These are phyloP conservation scores for Metarhizium rileyi DNA, from an alignment of 2,329 filamentous ascomycete genomes.

Conservation along the genomic window DNA sequence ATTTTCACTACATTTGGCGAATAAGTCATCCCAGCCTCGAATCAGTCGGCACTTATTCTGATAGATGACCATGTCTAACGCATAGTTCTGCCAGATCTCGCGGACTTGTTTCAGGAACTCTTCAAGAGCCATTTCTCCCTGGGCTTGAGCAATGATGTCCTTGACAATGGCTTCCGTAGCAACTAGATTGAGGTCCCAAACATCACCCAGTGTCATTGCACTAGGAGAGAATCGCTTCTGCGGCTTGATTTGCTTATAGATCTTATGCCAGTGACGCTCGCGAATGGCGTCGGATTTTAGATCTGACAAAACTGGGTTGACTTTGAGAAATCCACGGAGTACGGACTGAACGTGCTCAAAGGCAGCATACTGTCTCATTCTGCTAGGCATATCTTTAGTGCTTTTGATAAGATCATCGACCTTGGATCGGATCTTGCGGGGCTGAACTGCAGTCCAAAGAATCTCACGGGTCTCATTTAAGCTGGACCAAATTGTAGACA, in stretches of 20 bases:
- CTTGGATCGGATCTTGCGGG: constrained; percentile 80
- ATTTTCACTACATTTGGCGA: constrained; percentile 97
- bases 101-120: constrained; percentile 95
- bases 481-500: constrained; percentile 94
- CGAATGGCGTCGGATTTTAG: constrained; percentile 94
- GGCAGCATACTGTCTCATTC: constrained; percentile 98
- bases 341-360: constrained; percentile 97
- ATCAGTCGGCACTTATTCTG: constrained; percentile 98
- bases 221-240: constrained; percentile 89
- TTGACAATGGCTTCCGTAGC: constrained; percentile 81
- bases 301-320: constrained; percentile 78
- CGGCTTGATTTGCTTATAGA: constrained; percentile 91
- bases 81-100: constrained; percentile 94
- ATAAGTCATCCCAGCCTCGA: constrained; percentile 94
- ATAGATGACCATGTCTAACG: constrained; percentile 89
- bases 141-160: constrained; percentile 89
- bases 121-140: constrained; percentile 96
- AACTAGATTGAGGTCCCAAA: constrained; percentile 92
- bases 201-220: constrained; percentile 93
- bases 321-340: constrained; percentile 78
- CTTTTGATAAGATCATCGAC: constrained; percentile 92
- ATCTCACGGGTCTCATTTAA: constrained; percentile 87
- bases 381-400: constrained; percentile 97
- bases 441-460: constrained; percentile 91
- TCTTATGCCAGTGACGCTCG: constrained; percentile 94